phyloP scores from a whole-genome alignment of 2,329 filamentous ascomycete species.

The Delphinella strobiligena region DNA sequence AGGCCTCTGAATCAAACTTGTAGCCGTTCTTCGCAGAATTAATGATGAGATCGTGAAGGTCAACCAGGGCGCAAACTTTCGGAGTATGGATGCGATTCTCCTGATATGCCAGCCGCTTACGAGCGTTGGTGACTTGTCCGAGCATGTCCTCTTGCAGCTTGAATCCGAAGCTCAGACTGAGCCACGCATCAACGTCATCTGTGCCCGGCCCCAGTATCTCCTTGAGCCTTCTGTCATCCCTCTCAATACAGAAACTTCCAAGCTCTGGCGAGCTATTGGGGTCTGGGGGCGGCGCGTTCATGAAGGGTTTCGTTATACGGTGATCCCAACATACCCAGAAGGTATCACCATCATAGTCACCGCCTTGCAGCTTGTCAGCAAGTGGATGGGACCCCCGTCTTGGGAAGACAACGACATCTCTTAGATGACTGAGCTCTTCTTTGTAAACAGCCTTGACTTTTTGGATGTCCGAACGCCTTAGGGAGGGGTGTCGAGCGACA shows the following conservation, averaged over 20 bases:
- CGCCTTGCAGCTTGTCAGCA: constrained; percentile 61
- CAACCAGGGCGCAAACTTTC: constrained; percentile 12
- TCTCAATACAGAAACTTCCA: constrained; percentile 36
- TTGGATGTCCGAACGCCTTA: constrained; percentile 62
- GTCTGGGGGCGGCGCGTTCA: constrained; percentile 47
- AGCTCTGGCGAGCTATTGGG: constrained; percentile 25
- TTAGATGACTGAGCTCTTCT: constrained; percentile 52
- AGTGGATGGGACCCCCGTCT: constrained; percentile 48
- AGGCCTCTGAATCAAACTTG: constrained; percentile 33
- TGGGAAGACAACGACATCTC: constrained; percentile 71
- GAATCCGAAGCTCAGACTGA: constrained; percentile 45
- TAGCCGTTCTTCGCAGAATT: constrained; percentile 36
- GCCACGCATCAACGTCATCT: constrained; percentile 29
- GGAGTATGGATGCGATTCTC: constrained; percentile 19
- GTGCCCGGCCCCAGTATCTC: constrained; percentile 30
- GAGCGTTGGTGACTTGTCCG: constrained; percentile 52
- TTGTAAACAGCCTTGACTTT: constrained; percentile 40
- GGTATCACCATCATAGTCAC: constrained; percentile 69
- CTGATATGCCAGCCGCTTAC: constrained; percentile 49
- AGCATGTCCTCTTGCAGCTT: constrained; percentile 46
- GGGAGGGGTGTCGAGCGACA: constrained; percentile 57
- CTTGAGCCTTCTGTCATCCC: constrained; percentile 35
- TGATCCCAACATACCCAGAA: constrained; percentile 68
- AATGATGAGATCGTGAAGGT: constrained; percentile 31
- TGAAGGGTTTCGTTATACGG: constrained; percentile 52